Evolutionary conservation across 2,329 filamentous ascomycete species (phyloP), one percentile per base, ranked within the genome.

Genomic region (Xylariaceae sp.): DNA sequence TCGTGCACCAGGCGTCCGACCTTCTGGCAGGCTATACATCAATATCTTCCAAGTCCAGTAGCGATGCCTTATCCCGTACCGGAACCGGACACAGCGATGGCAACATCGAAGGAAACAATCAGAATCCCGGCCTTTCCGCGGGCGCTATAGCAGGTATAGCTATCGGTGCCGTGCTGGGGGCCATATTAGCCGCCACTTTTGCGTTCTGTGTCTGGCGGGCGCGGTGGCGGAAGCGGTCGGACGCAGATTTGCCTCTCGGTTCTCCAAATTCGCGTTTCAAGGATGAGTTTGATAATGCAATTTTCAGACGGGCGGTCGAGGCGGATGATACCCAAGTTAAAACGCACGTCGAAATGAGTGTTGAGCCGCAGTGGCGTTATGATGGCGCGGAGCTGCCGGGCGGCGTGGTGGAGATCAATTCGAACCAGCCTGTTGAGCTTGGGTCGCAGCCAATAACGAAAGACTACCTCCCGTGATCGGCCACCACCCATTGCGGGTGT

Each of bases 1-100:
- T 44, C 5, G 52, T 61, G 7, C 31, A 59, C 31, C 43, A 59
- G 31, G 26, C 51, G 19, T 53, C 59, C 17, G 59, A 61, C 14
- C 14, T 56, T 8, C 28, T 33, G 14, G 16, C n/a, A 4, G 41
- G 6, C 2, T 31, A 55, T 17, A n/a, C 8, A 4, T 44, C 41
- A 1, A 44, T 17, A 16, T 9, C 48, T 11, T 17, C 17, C n/a
- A n/a, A n/a, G n/a, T n/a, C n/a, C n/a, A n/a, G n/a, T n/a, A n/a
- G n/a, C n/a, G n/a, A n/a, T n/a, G n/a, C n/a, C n/a, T n/a, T n/a
- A n/a, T n/a, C n/a, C n/a, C n/a, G n/a, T n/a, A n/a, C n/a, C n/a
- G n/a, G n/a, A n/a, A n/a, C n/a, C n/a, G n/a, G n/a, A n/a, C n/a
- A n/a, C n/a, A n/a, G n/a, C n/a, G n/a, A n/a, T n/a, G n/a, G n/a